Evolutionary conservation across 179 eudicot species (phyloP), one percentile per base, ranked within the genome.

Genomic region (Beta macrorhiza): DNA sequence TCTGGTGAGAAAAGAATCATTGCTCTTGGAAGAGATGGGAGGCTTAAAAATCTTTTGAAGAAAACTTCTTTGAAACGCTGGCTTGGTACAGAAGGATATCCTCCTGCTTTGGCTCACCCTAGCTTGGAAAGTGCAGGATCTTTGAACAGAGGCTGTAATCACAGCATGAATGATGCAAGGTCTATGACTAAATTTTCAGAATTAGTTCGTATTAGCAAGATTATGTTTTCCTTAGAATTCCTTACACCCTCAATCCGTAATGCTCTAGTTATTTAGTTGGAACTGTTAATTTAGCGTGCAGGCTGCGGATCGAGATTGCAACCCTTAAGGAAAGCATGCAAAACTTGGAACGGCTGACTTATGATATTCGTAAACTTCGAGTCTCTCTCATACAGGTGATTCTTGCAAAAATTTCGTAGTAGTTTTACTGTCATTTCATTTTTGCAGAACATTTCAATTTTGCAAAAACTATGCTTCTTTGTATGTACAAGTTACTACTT

Each of bases 241-340:
- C 20, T 62, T 37, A 4, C 68, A n/a, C 29, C n/a, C 59, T 29
- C 55, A 29, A 55, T 83, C n/a, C 53, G 57, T 61, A 29, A 55
- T 83, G 75, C 52, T 75, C 7, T 58, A 74, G 78, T 64, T 69
- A 25, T 58, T 65, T 67, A 63, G 32, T 53, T n/a, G 14, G 52
- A 42, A 55, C 25, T 67, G 37, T 51, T 78, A 62, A 82, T 72
- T 74, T 79, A 73, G 62, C 78, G 42, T 82, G 84, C 78, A 80
- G 85, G 73, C 73, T 78, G 75, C 93, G 84, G 88, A 90, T 94
- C 80, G 98, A 96, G 84, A 88, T 90, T 86, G 97, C 93, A 74
- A 90, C 93, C 67, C 92, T 96, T 42, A 91, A 85, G 85, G 99
- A 94, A 85, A 92, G 96, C 90, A 88, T 94, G 86, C 95, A 85